A percentile compares a stretch with the other conserved stretches of the same genome.
phyloP scores from a whole-genome alignment of 768 basidiomycete species.

The Pulveroboletus frians region DNA sequence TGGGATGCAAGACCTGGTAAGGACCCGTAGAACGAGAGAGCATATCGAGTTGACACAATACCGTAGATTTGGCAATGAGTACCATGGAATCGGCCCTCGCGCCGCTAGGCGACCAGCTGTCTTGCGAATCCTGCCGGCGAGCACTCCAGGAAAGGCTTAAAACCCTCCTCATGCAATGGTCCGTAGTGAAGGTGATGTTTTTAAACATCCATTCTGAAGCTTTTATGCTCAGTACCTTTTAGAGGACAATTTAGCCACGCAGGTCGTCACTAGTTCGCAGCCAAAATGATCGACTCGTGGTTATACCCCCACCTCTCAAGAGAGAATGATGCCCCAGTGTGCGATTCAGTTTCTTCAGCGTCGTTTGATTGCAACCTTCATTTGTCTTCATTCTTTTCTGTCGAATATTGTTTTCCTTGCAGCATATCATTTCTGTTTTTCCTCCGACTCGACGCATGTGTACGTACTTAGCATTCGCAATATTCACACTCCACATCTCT shows the following conservation, averaged over 20 bases:
- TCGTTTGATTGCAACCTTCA: neutral
- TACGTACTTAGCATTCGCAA: conserved; percentile 2
- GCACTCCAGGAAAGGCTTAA: conserved; percentile 63
- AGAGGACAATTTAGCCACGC: conserved; percentile 52
- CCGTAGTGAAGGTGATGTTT: conserved; percentile 59
- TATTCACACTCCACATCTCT: conserved; percentile 1
- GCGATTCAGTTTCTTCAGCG: neutral
- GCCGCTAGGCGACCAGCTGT: conserved; percentile 63
- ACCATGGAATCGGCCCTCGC: conserved; percentile 68
- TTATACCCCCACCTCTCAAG: conserved; percentile 2
- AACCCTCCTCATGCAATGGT: conserved; percentile 69
- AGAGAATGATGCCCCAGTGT: neutral
- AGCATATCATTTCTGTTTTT: neutral
- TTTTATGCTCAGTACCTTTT: conserved; percentile 8
- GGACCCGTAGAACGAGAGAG: conserved; percentile 12
- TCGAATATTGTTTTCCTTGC: neutral
- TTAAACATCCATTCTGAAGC: neutral
- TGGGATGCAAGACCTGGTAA: conserved; percentile 80
- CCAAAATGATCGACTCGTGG: neutral
- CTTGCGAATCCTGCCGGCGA: conserved; percentile 63
- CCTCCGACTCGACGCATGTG: neutral
- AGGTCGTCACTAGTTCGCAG: neutral
- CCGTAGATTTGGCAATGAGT: conserved; percentile 63
- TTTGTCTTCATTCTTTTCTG: neutral
- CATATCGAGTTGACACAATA: conserved; percentile 1